Percentiles rank a stretch among this genome's conserved stretches.
Evolutionary conservation across 2,329 filamentous ascomycete genomes (phyloP).

Genomic region (Aspergillus versicolor): DNA sequence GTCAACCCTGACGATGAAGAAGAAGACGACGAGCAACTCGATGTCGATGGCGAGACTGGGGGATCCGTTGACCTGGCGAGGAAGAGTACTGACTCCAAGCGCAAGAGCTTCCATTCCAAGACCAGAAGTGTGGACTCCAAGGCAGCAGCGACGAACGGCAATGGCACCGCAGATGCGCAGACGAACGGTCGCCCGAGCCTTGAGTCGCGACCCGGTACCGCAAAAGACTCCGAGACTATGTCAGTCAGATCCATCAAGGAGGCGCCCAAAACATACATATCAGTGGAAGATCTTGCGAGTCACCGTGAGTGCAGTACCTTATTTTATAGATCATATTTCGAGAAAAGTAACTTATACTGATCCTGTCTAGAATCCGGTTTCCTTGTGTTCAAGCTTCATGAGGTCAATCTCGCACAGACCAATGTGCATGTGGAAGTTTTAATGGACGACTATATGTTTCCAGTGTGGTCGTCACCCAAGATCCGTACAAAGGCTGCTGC

Average conservation of each 20-base stretch:
- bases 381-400: slow-evolving; percentile 90
- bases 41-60: slow-evolving; percentile 25
- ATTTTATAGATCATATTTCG: no score
- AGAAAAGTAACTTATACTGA: slow-evolving; percentile 21
- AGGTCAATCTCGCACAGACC: slow-evolving; percentile 76
- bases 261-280: slow-evolving; percentile 74
- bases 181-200: slow-evolving; percentile 32
- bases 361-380: slow-evolving; percentile 73
- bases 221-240: slow-evolving; percentile 48
- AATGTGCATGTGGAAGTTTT: slow-evolving; percentile 80
- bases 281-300: slow-evolving; percentile 74
- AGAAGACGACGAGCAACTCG: slow-evolving; percentile 48
- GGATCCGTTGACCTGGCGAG: slow-evolving; percentile 16
- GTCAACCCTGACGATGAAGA: slow-evolving; percentile 77
- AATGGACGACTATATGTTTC: slow-evolving; percentile 93
- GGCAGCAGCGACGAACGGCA: slow-evolving; percentile 42
- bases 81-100: slow-evolving; percentile 32
- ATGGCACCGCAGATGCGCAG: slow-evolving; percentile 22
- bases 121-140: slow-evolving; percentile 31
- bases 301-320: slow-evolving; percentile 55
- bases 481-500: slow-evolving; percentile 67
- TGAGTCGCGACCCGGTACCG: slow-evolving; percentile 39
- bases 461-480: slow-evolving; percentile 78
- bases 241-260: slow-evolving; percentile 50
- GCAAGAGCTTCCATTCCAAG: slow-evolving; percentile 28